phyloP scores from a whole-genome alignment of 371 early-diverging fungal species.

The Rhizopus stolonifer region DNA sequence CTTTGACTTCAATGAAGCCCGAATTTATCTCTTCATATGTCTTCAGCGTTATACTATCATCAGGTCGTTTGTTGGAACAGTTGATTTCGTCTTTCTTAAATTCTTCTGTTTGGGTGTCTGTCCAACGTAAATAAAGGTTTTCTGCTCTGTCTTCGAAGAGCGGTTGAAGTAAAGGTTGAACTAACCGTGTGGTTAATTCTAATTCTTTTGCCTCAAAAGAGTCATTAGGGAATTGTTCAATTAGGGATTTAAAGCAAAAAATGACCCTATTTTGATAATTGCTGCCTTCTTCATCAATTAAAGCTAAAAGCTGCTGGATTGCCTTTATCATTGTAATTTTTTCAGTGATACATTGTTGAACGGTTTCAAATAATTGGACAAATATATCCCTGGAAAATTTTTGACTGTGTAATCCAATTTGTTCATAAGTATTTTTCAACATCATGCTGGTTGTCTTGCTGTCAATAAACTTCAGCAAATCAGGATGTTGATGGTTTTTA shows the following conservation, averaged over 20 bases:
- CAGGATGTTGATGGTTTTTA: slow-evolving; percentile 6
- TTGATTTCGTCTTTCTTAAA: slow-evolving; percentile 4
- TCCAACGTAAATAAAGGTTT: slow-evolving; percentile 11
- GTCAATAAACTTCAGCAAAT: slow-evolving; percentile 10
- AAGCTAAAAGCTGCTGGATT: slow-evolving; percentile 4
- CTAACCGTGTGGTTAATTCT: slow-evolving; percentile 5
- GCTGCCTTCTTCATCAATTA: slow-evolving; percentile 6
- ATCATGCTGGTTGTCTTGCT: slow-evolving; percentile 10
- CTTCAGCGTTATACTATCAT: slow-evolving; percentile 8
- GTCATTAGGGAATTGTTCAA: too few species aligned
- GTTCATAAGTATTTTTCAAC: slow-evolving; percentile 8
- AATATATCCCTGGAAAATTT: slow-evolving; percentile 4
- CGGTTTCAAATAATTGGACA: slow-evolving; percentile 4
- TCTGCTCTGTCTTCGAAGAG: slow-evolving; percentile 12
- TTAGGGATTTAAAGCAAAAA: slow-evolving; percentile 5
- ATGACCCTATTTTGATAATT: slow-evolving; percentile 6
- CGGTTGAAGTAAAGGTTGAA: slow-evolving; percentile 9
- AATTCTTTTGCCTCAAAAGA: slow-evolving; percentile 7
- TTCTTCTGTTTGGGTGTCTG: slow-evolving; percentile 9
- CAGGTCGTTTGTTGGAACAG: slow-evolving; percentile 12
- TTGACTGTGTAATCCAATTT: slow-evolving; percentile 7
- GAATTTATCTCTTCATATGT: slow-evolving; percentile 7
- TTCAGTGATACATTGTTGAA: slow-evolving; percentile 4
- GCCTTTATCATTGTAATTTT: slow-evolving; percentile 7
- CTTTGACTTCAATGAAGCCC: slow-evolving; percentile 14